Evolutionary conservation across 208 protist species (phyloP).

Genomic region (Entamoeba invadens): DNA sequence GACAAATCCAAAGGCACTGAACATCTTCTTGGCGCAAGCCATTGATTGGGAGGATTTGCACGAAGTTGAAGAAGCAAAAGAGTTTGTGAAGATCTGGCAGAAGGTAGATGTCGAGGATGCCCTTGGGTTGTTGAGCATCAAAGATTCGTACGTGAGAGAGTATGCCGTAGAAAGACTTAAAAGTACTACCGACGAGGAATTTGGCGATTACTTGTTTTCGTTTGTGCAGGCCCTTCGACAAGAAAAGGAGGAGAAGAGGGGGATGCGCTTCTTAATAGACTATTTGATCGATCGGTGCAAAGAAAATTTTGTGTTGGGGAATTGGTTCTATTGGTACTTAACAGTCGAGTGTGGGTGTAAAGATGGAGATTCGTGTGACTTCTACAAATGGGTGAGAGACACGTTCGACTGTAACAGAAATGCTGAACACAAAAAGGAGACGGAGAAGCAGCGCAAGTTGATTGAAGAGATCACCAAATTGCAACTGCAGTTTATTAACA

Average conservation of each 20-base stretch:
- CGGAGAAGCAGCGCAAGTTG: not conserved
- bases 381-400: not conserved
- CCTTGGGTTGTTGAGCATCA: not conserved
- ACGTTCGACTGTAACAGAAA: not conserved
- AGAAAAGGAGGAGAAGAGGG: not conserved
- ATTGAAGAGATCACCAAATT: not conserved
- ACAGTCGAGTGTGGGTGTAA: not conserved
- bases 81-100: not conserved
- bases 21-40: not conserved
- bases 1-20: not conserved
- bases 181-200: not conserved
- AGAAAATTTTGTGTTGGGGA: not conserved
- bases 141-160: not conserved
- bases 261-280: not conserved
- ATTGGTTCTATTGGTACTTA: not conserved
- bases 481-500: not conserved
- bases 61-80: not conserved
- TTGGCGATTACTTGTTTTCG: not conserved
- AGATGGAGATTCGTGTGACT: not conserved
- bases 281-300: not conserved
- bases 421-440: not conserved
- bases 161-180: not conserved
- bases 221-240: not conserved
- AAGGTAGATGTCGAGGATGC: not conserved
- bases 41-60: not conserved